Evolutionary conservation across 2,329 filamentous ascomycete species (phyloP).

Genomic region (Neodidymelliopsis sp.): DNA sequence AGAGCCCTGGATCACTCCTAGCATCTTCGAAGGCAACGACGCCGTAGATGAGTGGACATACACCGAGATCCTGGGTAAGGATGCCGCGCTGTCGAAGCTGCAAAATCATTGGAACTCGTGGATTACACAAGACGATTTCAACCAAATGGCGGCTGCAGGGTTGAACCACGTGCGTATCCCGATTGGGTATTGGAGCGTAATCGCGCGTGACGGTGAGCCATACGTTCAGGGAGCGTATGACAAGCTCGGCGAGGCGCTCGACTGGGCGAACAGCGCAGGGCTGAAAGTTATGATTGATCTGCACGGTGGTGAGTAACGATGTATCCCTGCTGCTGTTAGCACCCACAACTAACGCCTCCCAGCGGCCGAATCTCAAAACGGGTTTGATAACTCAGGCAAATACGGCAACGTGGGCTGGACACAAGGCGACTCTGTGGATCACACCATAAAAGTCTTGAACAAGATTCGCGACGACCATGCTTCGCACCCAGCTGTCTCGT

Average conservation of each 20-base stretch:
- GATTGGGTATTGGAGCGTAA: conserved; percentile 70
- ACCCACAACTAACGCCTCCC: conserved; percentile 6
- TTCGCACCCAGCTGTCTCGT: conserved; percentile 54
- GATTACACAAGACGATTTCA: conserved; percentile 63
- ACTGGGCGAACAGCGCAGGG: conserved; percentile 65
- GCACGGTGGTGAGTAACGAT: conserved; percentile 64
- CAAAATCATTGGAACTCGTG: conserved; percentile 66
- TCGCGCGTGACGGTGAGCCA: conserved; percentile 61
- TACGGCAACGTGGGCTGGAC: conserved; percentile 56
- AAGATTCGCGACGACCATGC: conserved; percentile 57
- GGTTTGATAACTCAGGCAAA: conserved; percentile 71
- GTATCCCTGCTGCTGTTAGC: not conserved
- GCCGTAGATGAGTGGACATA: conserved; percentile 67
- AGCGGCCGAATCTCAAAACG: conserved; percentile 70
- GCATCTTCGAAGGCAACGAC: conserved; percentile 62
- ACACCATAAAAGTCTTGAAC: conserved; percentile 54
- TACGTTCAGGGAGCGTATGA: conserved; percentile 69
- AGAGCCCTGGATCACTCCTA: conserved; percentile 71
- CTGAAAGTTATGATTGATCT: conserved; percentile 73
- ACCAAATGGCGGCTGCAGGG: conserved; percentile 62
- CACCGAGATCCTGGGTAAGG: conserved; percentile 58
- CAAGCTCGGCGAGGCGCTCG: conserved; percentile 64
- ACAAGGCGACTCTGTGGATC: conserved; percentile 51
- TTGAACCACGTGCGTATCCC: conserved; percentile 72
- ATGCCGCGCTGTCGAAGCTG: conserved; percentile 57